These are phyloP conservation scores for Arachis monticola DNA, from an alignment of 331 rosid species.

Conservation along the genomic window DNA sequence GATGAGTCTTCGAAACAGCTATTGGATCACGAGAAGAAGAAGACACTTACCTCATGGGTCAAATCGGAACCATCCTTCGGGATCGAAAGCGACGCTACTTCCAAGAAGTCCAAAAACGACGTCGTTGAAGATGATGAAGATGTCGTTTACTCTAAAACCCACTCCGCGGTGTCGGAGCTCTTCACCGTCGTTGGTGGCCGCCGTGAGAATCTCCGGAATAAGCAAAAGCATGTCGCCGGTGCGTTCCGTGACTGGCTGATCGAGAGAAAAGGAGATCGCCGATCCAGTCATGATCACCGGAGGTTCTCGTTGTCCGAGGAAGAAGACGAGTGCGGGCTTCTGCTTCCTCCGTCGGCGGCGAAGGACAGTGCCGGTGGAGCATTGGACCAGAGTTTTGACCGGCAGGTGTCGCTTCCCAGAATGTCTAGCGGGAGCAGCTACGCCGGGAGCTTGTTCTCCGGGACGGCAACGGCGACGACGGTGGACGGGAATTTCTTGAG, in stretches of 20 bases:
- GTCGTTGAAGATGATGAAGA: slow-evolving; percentile 16
- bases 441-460: slow-evolving; percentile 91
- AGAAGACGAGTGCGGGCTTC: slow-evolving; percentile 39
- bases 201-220: slow-evolving; percentile 37
- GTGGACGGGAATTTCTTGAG: slow-evolving; percentile 64
- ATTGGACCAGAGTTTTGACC: slow-evolving; percentile 64
- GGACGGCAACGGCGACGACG: slow-evolving; percentile 48
- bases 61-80: slow-evolving; percentile 33
- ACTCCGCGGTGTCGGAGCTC: slow-evolving; percentile 52
- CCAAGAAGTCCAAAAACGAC: slow-evolving; percentile 19
- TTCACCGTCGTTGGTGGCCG: slow-evolving; percentile 39
- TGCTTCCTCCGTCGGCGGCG: slow-evolving; percentile 44
- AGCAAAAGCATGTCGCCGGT: slow-evolving; percentile 51
- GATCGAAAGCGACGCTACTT: slow-evolving; percentile 50
- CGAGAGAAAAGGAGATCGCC: slow-evolving; percentile 51
- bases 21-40: slow-evolving; percentile 55
- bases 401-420: slow-evolving; percentile 75
- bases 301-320: slow-evolving; percentile 56
- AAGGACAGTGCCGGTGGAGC: slow-evolving; percentile 45
- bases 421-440: slow-evolving; percentile 83
- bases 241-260: slow-evolving; percentile 66
- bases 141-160: slow-evolving; percentile 40
- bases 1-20: slow-evolving; percentile 62
- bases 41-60: slow-evolving; percentile 40
- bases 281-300: slow-evolving; percentile 39